Conservation (phyloP, 768 basidiomycete genomes). For the Lactarius psammicola region DNA sequence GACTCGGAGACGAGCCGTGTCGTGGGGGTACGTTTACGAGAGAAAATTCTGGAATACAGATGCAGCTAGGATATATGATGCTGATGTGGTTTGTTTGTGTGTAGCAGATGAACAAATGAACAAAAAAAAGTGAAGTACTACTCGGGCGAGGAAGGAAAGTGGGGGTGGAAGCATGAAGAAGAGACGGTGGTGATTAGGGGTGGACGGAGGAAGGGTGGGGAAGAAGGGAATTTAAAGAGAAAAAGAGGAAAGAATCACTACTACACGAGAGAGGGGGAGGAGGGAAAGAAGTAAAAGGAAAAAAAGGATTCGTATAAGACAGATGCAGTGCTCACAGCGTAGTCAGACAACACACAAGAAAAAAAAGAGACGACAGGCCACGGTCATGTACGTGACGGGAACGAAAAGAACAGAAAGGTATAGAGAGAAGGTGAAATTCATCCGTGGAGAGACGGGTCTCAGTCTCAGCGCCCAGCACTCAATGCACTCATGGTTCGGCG, state of each 20-base stretch:
- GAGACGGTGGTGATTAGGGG: not conserved
- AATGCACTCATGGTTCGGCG: too few species aligned
- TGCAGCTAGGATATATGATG: conserved; percentile 31
- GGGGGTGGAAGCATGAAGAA: not conserved
- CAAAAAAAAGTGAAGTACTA: conserved; percentile 13
- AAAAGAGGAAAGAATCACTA: not conserved
- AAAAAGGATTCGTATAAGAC: conserved; percentile 2
- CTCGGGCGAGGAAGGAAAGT: not conserved
- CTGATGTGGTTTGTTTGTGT: conserved; percentile 25
- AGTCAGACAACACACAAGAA: conserved; percentile 26
- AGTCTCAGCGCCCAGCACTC: too few species aligned
- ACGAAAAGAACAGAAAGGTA: not conserved
- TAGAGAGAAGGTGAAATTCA: not conserved
- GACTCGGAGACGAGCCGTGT: not conserved
- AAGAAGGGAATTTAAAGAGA: not conserved
- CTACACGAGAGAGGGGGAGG: not conserved
- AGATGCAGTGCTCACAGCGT: conserved; percentile 27
- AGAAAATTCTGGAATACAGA: conserved; percentile 28
- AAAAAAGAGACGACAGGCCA: conserved; percentile 1
- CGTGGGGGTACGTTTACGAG: not conserved
- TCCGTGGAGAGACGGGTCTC: too few species aligned
- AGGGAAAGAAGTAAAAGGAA: not conserved
- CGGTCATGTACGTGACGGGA: not conserved
- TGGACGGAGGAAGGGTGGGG: not conserved
- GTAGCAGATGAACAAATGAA: conserved; percentile 28